Conservation (phyloP, 192 early-diverging fungal genomes). For the Umbelopsis isabellina region DNA sequence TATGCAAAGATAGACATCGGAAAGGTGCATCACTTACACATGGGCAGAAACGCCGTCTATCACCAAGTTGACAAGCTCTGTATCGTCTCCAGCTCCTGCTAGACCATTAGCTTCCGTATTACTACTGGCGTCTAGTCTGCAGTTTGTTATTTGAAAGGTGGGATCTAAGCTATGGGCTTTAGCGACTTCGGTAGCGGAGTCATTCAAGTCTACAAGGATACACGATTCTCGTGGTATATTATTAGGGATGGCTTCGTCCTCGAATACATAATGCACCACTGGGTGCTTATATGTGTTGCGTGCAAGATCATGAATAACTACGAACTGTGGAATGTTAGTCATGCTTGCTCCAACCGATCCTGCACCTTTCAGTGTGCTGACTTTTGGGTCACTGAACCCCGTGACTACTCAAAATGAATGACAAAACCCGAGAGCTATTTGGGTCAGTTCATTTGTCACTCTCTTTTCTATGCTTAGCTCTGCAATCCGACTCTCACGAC, state of each 20-base stretch:
- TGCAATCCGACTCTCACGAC: conserved; percentile 7
- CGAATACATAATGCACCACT: conserved; percentile 49
- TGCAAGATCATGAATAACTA: conserved; percentile 46
- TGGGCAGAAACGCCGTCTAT: conserved; percentile 11
- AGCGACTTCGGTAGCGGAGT: conserved; percentile 27
- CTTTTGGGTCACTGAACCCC: too few species aligned
- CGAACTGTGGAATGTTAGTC: conserved; percentile 45
- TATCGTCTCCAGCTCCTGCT: neutral
- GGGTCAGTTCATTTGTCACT: neutral
- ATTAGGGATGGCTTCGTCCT: conserved; percentile 42
- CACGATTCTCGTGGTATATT: conserved; percentile 38
- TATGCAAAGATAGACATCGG: neutral
- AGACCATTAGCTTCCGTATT: neutral
- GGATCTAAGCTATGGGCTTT: conserved; percentile 44
- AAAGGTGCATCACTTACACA: neutral
- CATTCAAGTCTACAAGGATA: conserved; percentile 41
- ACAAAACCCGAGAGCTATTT: neutral
- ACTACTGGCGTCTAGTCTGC: conserved; percentile 31
- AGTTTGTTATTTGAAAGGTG: conserved; percentile 45
- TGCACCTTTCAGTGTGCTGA: too few species aligned
- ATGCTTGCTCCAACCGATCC: neutral
- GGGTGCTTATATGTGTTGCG: conserved; percentile 46
- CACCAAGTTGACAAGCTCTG: conserved; percentile 1
- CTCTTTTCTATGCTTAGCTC: conserved; percentile 13
- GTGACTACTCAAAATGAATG: too few species aligned